These are phyloP conservation scores for Neurospora sp. DNA, from an alignment of 2,329 filamentous ascomycete genomes.

Conservation along the genomic window DNA sequence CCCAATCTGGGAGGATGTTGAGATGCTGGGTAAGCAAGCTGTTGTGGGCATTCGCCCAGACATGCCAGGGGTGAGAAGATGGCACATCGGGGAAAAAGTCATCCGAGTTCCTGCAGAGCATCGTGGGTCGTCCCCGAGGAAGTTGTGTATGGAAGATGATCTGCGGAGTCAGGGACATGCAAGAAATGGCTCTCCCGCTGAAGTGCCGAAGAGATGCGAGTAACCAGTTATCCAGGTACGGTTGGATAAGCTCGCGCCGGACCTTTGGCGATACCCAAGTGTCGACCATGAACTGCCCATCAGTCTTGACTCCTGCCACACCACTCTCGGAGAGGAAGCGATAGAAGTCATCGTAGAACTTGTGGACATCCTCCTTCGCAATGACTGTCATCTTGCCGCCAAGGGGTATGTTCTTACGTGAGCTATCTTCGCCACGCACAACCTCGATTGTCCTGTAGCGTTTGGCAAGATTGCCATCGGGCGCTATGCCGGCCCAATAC, in stretches of 20 bases:
- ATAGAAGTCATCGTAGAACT: conserved; percentile 90
- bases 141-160: conserved; percentile 79
- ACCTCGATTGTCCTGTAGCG: conserved; percentile 66
- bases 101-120: conserved; percentile 76
- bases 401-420: conserved; percentile 36
- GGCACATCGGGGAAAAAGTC: conserved; percentile 84
- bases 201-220: conserved; percentile 71
- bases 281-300: conserved; percentile 85
- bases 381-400: conserved; percentile 64
- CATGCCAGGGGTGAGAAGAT: conserved; percentile 82
- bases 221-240: conserved; percentile 82
- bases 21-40: conserved; percentile 71
- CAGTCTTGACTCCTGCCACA: conserved; percentile 83
- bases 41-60: conserved; percentile 92
- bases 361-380: conserved; percentile 59
- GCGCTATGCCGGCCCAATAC: conserved; percentile 86
- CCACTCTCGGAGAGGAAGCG: conserved; percentile 63
- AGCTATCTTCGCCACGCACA: conserved; percentile 34
- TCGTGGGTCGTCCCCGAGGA: conserved; percentile 60
- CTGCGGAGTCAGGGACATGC: conserved; percentile 87
- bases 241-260: conserved; percentile 59
- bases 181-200: conserved; percentile 68
- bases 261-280: conserved; percentile 56
- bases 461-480: conserved; percentile 61
- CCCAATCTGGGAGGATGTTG: conserved; percentile 77